A percentile compares a stretch with the other conserved stretches of the same genome.
phyloP scores from a whole-genome alignment of 73 alveolate genomes.

The Tetrahymena malaccensis region DNA sequence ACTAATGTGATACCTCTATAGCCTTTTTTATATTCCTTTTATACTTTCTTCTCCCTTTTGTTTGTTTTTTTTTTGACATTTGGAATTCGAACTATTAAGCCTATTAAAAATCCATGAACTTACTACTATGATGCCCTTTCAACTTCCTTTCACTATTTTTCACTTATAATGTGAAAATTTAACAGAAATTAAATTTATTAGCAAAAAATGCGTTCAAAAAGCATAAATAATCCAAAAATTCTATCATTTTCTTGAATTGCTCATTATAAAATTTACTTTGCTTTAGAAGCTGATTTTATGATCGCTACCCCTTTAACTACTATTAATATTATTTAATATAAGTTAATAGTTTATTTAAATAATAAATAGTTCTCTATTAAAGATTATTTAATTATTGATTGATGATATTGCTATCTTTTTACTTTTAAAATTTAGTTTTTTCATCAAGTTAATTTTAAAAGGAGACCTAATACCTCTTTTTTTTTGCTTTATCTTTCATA shows the following conservation, averaged over 20 bases:
- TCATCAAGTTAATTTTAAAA: neutral
- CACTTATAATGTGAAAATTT: neutral
- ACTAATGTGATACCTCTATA: neutral
- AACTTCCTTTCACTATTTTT: neutral
- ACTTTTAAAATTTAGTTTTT: neutral
- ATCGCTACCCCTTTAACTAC: neutral
- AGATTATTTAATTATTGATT: neutral
- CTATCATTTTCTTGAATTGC: neutral
- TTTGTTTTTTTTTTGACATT: neutral
- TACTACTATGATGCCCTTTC: neutral
- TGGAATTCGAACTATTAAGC: neutral
- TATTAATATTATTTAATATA: neutral
- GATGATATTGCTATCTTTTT: neutral
- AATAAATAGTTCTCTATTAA: neutral
- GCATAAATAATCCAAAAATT: neutral
- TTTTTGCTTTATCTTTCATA: neutral
- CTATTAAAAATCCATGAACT: neutral
- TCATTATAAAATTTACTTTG: neutral
- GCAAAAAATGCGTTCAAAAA: neutral
- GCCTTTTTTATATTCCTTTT: neutral
- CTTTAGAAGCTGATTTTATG: neutral
- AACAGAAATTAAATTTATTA: neutral
- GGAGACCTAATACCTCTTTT: neutral
- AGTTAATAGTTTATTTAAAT: neutral
- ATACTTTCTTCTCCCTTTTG: neutral